Base-by-base conservation (phyloP, 2,329 filamentous ascomycete species). In the Tolypocladium cylindrosporum region DNA sequence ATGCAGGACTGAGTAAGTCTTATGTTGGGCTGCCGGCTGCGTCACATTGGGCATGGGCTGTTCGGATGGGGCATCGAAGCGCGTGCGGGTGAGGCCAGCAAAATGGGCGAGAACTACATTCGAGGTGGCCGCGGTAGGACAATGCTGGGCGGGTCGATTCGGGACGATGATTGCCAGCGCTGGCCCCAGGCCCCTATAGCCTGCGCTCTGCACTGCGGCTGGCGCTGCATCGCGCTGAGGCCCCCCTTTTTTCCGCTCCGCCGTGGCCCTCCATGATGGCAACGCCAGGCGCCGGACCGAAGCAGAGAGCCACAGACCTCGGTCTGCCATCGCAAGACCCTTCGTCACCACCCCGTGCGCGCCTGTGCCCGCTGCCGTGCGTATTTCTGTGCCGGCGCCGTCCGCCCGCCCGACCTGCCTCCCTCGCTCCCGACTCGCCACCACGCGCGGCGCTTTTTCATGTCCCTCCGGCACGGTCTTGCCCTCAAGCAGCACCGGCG, bases 401-500 rank as follows among this genome's bases (percentile, higher is more conserved):
- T 37, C 31, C 19, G 48, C 31, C 31, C 27, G 1, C 8, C 45
- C 9, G 27, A n/a, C 14, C 27, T 11, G 6, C 27, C 19, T 37
- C 48, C 34, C 48, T 40, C 39, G 39, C 39, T 10, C 31, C 31
- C 19, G 48, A 21, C 19, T 5, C 31, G 48, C 13, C 19, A n/a
- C 27, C 45, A 50, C 21, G 27, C 10, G 42, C 21, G 43, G 24
- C 24, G 13, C 4, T 51, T 37, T 11, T 42, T 42, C 55, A 57
- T 57, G 55, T 57, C 48, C 43, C 54, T 61, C 41, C 39, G 14
- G 52, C 55, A 36, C 48, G 41, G 52, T 37, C 42, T 55, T 43
- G 42, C 19, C 11, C 45, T 31, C 48, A 45, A 48, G 42, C 55
- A 57, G 41, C 56, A 48, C 54, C 59, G 43, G 57, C 63, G 55